Evolutionary conservation across 495 filamentous ascomycete species (phyloP), one percentile per base, ranked within the genome.

Genomic region (Jackrogersella multiformis): DNA sequence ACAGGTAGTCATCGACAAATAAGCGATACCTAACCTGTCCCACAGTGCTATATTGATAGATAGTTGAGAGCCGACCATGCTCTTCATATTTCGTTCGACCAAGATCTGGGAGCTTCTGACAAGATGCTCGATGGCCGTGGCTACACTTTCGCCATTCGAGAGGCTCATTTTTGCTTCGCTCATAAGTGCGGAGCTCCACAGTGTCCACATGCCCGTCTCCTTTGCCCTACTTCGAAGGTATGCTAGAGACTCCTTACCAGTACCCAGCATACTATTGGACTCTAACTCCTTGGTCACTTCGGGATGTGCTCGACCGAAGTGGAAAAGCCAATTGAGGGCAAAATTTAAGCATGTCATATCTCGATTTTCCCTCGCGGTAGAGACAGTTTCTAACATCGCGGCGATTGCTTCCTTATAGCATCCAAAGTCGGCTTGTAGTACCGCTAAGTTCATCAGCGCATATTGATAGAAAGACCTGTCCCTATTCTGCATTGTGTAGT

Each of bases 291-390:
- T 85, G 68, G 94, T 88, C 42, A 94, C 84, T 45, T 87, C 83
- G 0, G 94, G 93, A 73, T 96, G 93, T 0, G 91, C 87, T 71
- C 92, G 90, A 26, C 89, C 89, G 69, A 99, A 94, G 74, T 97
- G 94, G 74, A 96, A 95, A n/a, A 98, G 82, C 96, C 95, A 99
- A 74, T 92, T 96, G 66, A 98, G 85, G 42, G 92, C 92, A 78
- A 97, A 97, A 76, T 97, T 98, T 35, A 99, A 81, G 73, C 96
- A 98, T 6, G 85, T 87, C 84, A 91, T 91, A 69, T 99, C 95
- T 60, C 92, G 88, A 68, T 95, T 95, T 76, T 98, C 95, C 56
- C 94, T 83, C 0, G 95, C 95, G 26, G 92, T 94, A 0, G 92
- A 88, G 12, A 98, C 92, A 2, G 93, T 92, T 75, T 98, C 95